Conservation (phyloP, 805 yeast genomes). For the Aciculoconidium aculeatum region DNA sequence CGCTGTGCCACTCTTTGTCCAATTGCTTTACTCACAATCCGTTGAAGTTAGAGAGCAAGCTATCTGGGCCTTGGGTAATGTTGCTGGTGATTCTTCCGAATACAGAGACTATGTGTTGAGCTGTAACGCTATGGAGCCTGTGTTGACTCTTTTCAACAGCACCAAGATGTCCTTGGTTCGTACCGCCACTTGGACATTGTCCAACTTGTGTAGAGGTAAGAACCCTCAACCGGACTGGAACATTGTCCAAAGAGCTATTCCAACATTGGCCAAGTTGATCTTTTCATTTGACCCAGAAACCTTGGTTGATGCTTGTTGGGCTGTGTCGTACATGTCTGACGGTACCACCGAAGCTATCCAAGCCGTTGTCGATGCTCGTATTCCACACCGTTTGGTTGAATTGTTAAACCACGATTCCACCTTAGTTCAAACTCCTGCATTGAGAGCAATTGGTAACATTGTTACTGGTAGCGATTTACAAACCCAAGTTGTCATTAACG, state of each 20-base stretch:
- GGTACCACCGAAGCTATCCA: slow-evolving; percentile 92
- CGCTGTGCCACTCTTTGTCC: slow-evolving; percentile 89
- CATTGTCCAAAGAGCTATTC: slow-evolving; percentile 78
- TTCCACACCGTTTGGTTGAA: slow-evolving; percentile 91
- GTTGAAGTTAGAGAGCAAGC: slow-evolving; percentile 97
- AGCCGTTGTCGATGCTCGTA: slow-evolving; percentile 94
- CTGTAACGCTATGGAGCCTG: slow-evolving; percentile 86
- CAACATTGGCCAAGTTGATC: slow-evolving; percentile 85
- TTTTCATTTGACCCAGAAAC: slow-evolving; percentile 91
- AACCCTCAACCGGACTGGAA: slow-evolving; percentile 96
- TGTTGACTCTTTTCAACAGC: slow-evolving; percentile 68
- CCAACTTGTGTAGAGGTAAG: slow-evolving; percentile 94
- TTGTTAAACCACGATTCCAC: slow-evolving; percentile 78
- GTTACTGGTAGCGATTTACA: slow-evolving; percentile 96
- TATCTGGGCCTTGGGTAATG: slow-evolving; percentile 98
- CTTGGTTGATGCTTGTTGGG: slow-evolving; percentile 97
- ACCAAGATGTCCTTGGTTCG: slow-evolving; percentile 86
- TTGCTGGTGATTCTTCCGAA: slow-evolving; percentile 92
- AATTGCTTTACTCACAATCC: slow-evolving; percentile 71
- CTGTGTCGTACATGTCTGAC: slow-evolving; percentile 89
- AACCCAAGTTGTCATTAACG: slow-evolving; percentile 90
- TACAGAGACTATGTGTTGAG: slow-evolving; percentile 85
- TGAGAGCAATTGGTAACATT: slow-evolving; percentile 95
- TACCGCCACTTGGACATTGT: slow-evolving; percentile 97
- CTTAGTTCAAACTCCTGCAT: slow-evolving; percentile 91